These are phyloP conservation scores for Sophora flavescens DNA, from an alignment of 306 rosid genomes.

Conservation along the genomic window DNA sequence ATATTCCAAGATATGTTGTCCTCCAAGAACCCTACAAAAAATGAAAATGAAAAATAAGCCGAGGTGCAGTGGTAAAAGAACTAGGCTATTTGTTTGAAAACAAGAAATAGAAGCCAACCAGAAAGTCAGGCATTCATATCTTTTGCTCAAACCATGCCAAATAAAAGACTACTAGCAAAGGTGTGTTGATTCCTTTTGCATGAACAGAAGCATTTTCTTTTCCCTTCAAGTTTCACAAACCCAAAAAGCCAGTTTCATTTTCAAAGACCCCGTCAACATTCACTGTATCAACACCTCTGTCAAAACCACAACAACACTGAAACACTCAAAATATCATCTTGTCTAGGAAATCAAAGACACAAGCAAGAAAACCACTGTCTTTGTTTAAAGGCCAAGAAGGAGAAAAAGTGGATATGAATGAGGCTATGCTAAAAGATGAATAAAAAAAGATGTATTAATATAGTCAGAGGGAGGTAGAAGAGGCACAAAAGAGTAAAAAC, in stretches of 20 bases:
- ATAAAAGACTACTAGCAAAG: conserved; percentile 44
- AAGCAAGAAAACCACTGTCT: conserved; percentile 46
- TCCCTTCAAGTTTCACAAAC: conserved; percentile 50
- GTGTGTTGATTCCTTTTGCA: conserved; percentile 52
- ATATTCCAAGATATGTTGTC: conserved; percentile 32
- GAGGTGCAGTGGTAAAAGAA: conserved; percentile 41
- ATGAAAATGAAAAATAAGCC: conserved; percentile 37
- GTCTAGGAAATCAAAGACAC: conserved; percentile 51
- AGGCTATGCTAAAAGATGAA: conserved; percentile 21
- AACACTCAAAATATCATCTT: conserved; percentile 37
- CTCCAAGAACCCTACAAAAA: conserved; percentile 40
- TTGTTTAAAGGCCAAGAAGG: not conserved
- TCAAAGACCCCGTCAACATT: conserved; percentile 54
- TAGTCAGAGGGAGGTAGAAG: conserved; percentile 41
- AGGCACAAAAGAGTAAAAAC: conserved; percentile 51
- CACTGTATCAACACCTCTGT: conserved; percentile 33
- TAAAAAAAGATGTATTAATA: conserved; percentile 45
- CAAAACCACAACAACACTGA: conserved; percentile 23
- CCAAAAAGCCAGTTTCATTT: conserved; percentile 53
- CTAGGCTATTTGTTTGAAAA: conserved; percentile 41
- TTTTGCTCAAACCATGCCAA: conserved; percentile 52
- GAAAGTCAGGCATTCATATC: conserved; percentile 43
- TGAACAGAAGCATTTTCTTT: conserved; percentile 51
- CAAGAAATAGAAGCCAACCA: conserved; percentile 50
- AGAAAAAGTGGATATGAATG: not conserved